Conservation (phyloP, 2,329 filamentous ascomycete genomes). For the Penicillium sp. region DNA sequence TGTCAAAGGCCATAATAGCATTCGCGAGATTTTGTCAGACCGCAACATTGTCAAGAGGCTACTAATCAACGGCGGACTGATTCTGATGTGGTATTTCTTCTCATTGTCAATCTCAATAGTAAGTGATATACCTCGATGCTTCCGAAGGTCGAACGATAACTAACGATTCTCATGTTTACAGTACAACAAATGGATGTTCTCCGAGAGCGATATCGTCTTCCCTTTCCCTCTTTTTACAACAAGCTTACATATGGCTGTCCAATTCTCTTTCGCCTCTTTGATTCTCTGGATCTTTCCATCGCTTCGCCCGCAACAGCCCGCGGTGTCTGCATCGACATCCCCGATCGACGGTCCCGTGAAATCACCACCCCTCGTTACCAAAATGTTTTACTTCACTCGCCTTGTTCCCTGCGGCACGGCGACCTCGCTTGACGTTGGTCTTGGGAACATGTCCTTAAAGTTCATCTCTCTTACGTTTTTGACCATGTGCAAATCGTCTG, state of each 20-base stretch:
- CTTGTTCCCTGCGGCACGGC: conserved; percentile 89
- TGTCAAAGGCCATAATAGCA: conserved; percentile 61
- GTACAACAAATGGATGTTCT: conserved; percentile 99
- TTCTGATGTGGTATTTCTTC: conserved; percentile 85
- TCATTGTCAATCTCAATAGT: conserved; percentile 89
- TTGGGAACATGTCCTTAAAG: conserved; percentile 92
- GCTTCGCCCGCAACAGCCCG: conserved; percentile 62
- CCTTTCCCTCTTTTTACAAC: conserved; percentile 94
- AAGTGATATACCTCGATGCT: conserved; percentile 38
- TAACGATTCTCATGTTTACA: conserved; percentile 37
- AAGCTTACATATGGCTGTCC: conserved; percentile 90
- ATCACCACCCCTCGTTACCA: conserved; percentile 68
- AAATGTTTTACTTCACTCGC: conserved; percentile 84
- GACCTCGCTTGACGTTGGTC: conserved; percentile 89
- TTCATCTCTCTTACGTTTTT: conserved; percentile 97
- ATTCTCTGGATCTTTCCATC: conserved; percentile 80
- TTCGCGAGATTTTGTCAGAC: conserved; percentile 63
- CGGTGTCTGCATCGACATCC: conserved; percentile 22
- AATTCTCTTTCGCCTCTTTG: conserved; percentile 73
- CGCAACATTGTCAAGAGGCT: conserved; percentile 66
- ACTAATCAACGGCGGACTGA: conserved; percentile 72
- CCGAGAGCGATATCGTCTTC: conserved; percentile 77
- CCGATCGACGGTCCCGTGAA: conserved; percentile 48
- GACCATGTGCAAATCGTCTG: conserved; percentile 99
- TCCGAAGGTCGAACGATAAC: not conserved